Evolutionary conservation across 2,329 filamentous ascomycete species (phyloP).

Genomic region (Penicillium sclerotiorum): DNA sequence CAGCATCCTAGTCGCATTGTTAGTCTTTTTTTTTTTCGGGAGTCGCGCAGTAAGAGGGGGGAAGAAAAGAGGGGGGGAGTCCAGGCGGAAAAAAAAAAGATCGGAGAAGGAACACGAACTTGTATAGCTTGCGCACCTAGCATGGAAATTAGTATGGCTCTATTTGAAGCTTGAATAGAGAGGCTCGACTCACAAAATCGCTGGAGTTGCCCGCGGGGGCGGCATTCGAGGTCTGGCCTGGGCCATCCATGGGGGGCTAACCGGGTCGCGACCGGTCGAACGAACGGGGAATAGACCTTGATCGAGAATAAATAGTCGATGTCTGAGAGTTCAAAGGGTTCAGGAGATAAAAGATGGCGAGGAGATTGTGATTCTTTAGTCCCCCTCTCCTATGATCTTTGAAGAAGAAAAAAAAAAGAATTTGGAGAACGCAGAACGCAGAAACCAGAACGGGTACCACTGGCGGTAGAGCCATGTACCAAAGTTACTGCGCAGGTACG

Average conservation of each 20-base stretch:
- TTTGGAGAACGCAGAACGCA: slow-evolving; percentile 12
- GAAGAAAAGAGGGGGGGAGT: slow-evolving; percentile 4
- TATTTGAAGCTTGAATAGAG: slow-evolving; percentile 2
- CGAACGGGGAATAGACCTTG: slow-evolving; percentile 1
- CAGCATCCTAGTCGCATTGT: slow-evolving; percentile 70
- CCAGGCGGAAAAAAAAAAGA: slow-evolving; percentile 10
- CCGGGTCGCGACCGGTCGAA: slow-evolving; percentile 42
- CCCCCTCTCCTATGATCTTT: too few species aligned
- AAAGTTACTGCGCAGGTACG: slow-evolving; percentile 24
- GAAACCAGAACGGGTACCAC: slow-evolving; percentile 4
- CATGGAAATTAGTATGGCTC: slow-evolving; percentile 24
- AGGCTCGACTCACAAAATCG: slow-evolving; percentile 76
- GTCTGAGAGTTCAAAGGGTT: too few species aligned
- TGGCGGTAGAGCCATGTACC: slow-evolving; percentile 28
- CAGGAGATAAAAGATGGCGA: too few species aligned
- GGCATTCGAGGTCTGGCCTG: slow-evolving; percentile 43
- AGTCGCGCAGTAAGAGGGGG: slow-evolving; percentile 3
- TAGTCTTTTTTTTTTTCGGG: slow-evolving; percentile 10
- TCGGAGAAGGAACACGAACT: slow-evolving; percentile 63
- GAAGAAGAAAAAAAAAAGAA: slow-evolving; percentile 14
- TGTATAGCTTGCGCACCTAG: slow-evolving; percentile 96
- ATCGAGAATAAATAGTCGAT: slow-evolving; percentile 4
- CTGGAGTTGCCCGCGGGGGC: slow-evolving; percentile 77
- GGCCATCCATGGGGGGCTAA: slow-evolving; percentile 45
- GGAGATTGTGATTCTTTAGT: too few species aligned